Conservation (phyloP, 2,329 filamentous ascomycete species). For the Penicillium italicum region DNA sequence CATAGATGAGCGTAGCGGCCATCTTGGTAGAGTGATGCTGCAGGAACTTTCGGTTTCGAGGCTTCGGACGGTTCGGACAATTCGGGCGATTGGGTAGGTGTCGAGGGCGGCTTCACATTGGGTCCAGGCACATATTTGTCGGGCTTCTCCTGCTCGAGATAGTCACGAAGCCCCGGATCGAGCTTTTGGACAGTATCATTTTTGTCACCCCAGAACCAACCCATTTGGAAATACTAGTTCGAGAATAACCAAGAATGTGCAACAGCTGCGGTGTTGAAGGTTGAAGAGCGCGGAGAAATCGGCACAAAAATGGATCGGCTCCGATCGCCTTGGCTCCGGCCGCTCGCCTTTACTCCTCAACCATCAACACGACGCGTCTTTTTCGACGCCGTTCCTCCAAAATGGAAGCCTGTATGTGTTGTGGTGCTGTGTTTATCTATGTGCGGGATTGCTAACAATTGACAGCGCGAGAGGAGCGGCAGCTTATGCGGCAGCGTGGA, state of each 20-base stretch:
- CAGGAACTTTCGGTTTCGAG: constrained; percentile 35
- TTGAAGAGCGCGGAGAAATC: constrained; percentile 21
- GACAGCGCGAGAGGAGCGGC: constrained; percentile 52
- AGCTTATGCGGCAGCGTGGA: constrained; percentile 56
- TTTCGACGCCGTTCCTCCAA: constrained; percentile 32
- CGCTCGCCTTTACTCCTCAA: constrained; percentile 19
- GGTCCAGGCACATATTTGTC: constrained; percentile 57
- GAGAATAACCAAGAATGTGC: background rate
- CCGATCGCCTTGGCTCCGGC: constrained; percentile 19
- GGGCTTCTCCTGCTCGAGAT: constrained; percentile 77
- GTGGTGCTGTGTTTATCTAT: background rate
- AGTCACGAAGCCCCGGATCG: constrained; percentile 78
- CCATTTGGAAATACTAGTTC: constrained; percentile 44
- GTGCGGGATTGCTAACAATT: constrained; percentile 9
- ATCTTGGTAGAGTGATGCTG: constrained; percentile 62
- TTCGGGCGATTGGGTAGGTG: constrained; percentile 19
- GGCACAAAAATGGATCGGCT: constrained; percentile 27
- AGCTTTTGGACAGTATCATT: constrained; percentile 70
- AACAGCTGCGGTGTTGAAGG: background rate
- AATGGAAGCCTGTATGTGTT: constrained; percentile 40
- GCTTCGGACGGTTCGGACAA: constrained; percentile 26
- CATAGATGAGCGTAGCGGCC: constrained; percentile 81
- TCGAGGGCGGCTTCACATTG: constrained; percentile 25
- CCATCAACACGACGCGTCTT: constrained; percentile 33
- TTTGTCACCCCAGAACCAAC: constrained; percentile 58